Percentiles rank a stretch among this genome's conserved stretches.
These are phyloP conservation scores for Leccinum aurantiacum DNA, from an alignment of 768 basidiomycete species.

Conservation along the genomic window DNA sequence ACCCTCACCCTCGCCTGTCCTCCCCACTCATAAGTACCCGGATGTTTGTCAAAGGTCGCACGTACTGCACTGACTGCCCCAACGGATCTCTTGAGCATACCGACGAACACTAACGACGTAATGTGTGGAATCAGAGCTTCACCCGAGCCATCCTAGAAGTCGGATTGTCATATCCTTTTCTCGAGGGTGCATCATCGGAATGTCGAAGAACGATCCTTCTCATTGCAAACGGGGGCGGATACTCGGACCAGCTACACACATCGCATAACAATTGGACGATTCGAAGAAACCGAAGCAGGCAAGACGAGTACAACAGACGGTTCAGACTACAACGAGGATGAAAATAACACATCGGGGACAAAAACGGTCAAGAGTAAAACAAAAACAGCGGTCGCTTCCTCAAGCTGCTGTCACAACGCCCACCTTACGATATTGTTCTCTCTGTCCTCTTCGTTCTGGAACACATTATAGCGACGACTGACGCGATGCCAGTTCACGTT, in stretches of 20 bases:
- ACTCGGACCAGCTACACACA: not conserved
- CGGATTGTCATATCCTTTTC: no score
- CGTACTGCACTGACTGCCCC: no score
- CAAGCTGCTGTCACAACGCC: not conserved
- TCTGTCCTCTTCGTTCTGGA: not conserved
- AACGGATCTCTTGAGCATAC: no score
- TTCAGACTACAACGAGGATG: no score
- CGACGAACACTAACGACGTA: no score
- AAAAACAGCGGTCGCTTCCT: not conserved
- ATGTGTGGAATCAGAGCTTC: no score
- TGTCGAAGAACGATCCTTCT: not conserved
- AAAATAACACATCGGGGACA: not conserved
- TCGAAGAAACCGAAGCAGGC: not conserved
- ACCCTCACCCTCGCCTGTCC: no score
- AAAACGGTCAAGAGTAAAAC: not conserved
- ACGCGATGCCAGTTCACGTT: not conserved
- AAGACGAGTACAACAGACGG: no score
- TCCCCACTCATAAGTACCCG: no score
- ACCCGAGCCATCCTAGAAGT: no score
- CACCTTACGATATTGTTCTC: not conserved
- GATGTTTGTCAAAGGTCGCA: no score
- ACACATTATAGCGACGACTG: not conserved
- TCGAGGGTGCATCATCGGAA: no score
- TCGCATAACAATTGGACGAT: not conserved
- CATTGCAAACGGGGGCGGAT: not conserved